Percentiles rank a stretch among this genome's conserved stretches.
phyloP scores from a whole-genome alignment of 2,329 filamentous ascomycete species.

The Akanthomyces lecanii region DNA sequence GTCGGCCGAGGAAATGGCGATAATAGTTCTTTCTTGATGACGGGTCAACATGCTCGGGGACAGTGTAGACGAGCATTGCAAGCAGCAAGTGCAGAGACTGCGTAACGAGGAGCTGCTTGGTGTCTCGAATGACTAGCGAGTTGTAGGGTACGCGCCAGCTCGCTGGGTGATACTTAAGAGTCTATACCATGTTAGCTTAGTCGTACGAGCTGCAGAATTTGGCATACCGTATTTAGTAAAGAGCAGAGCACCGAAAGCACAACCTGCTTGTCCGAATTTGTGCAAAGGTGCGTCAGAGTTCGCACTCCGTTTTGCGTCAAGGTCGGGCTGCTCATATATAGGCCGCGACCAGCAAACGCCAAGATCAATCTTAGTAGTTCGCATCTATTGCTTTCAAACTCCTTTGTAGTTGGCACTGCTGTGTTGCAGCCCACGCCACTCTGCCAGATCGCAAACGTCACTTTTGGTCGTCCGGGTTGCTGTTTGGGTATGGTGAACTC shows the following conservation, averaged over 20 bases:
- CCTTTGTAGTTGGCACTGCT: slow-evolving; percentile 80
- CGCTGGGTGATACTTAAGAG: slow-evolving; percentile 91
- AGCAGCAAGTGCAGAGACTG: slow-evolving; percentile 91
- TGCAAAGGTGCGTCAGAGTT: slow-evolving; percentile 83
- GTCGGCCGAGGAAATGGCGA: slow-evolving; percentile 81
- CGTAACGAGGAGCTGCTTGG: slow-evolving; percentile 84
- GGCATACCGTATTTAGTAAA: slow-evolving; percentile 78
- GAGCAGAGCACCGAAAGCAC: slow-evolving; percentile 90
- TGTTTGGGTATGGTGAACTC: slow-evolving; percentile 80
- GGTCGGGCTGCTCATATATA: slow-evolving; percentile 80
- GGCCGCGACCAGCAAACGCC: slow-evolving; percentile 81
- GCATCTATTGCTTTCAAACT: slow-evolving; percentile 87
- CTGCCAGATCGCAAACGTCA: slow-evolving; percentile 95
- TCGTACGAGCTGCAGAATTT: not conserved
- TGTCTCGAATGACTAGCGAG: slow-evolving; percentile 84
- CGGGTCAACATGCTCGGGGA: slow-evolving; percentile 68
- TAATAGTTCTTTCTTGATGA: slow-evolving; percentile 81
- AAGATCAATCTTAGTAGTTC: slow-evolving; percentile 85
- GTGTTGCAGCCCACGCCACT: slow-evolving; percentile 95
- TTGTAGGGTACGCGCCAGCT: slow-evolving; percentile 94
- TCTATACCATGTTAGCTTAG: slow-evolving; percentile 43
- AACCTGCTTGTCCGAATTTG: slow-evolving; percentile 83
- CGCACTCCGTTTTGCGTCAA: slow-evolving; percentile 79
- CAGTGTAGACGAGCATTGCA: slow-evolving; percentile 77
- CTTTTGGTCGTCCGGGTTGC: slow-evolving; percentile 67